Base-by-base conservation (phyloP, 169 alveolate genomes). In the Eimeria praecox region DNA sequence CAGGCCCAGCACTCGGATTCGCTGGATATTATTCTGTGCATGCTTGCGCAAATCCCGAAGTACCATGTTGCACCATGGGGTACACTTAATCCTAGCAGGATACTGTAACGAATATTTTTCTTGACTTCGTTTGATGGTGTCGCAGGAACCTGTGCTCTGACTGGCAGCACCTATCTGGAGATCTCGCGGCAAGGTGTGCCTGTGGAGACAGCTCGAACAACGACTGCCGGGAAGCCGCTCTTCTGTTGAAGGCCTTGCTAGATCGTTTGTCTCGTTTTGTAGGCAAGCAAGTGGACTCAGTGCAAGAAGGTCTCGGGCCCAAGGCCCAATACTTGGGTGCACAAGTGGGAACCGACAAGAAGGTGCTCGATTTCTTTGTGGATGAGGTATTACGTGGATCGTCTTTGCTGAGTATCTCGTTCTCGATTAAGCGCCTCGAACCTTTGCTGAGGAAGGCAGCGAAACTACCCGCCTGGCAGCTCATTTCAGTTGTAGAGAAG, bases 391-490 rank as follows among this genome's bases (percentile, higher is more conserved):
- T 96, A n/a, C 95, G 97, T 8, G 97, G 97, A 66, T 90, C 96
- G 0, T 71, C 97, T 20, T 92, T 96, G 64, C 94, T 96, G 86
- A 35, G 96, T 20, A 89, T 96, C 85, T 82, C 96, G 42, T 82
- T 96, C 89, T 73, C 95, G 30, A 12, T 96, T 90, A 95, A 96
- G 94, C 97, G 97, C n/a, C 96, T 97, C 89, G 98, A 98, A 87
- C 98, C 98, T 1, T 95, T 96, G 38, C 97, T 98, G 78, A 97
- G 99, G 87, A 95, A 94, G 62, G 85, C 96, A 14, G 98, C 98
- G 6, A 94, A 85, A 87, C 95, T 96, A 40, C 98, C 98, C 6
- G 97, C 98, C 42, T 98, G 99, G 99, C 96, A 97, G 42, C 96
- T 98, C 78, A 97, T 98, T 46, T 97, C 98, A 38, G 96, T 97